phyloP scores from a whole-genome alignment of 2,329 filamentous ascomycete species.

The Massarina eburnea region DNA sequence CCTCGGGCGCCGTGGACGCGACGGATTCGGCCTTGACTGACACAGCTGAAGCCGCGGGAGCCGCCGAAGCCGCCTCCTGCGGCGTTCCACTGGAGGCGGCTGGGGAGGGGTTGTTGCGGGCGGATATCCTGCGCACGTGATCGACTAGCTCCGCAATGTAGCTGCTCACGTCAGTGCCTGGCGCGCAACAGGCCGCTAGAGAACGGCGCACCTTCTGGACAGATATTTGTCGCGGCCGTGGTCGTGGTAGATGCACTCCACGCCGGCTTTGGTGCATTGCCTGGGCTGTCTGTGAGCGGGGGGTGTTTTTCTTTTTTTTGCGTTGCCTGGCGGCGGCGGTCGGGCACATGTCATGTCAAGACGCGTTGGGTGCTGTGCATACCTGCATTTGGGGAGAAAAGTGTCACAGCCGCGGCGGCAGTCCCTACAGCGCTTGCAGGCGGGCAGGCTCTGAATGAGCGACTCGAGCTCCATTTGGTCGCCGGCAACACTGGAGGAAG shows the following conservation, averaged over 20 bases:
- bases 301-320: conserved; percentile 1
- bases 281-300: conserved; percentile 19
- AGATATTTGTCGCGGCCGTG: conserved; percentile 35
- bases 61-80: conserved; percentile 12
- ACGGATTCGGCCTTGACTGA: conserved; percentile 17
- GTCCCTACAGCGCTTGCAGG: conserved; percentile 39
- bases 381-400: conserved; percentile 40
- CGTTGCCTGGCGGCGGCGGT: too few relatives aligned
- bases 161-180: conserved; percentile 20
- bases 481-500: conserved; percentile 8
- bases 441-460: conserved; percentile 31
- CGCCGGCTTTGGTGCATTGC: conserved; percentile 40
- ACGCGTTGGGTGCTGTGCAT: neutral
- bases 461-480: conserved; percentile 18
- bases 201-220: conserved; percentile 27
- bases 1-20: conserved; percentile 13
- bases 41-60: too few relatives aligned
- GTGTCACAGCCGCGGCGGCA: conserved; percentile 41
- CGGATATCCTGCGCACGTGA: conserved; percentile 34
- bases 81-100: conserved; percentile 16
- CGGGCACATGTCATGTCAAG: neutral
- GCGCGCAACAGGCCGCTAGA: neutral
- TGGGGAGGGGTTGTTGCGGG: conserved; percentile 21
- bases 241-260: conserved; percentile 39
- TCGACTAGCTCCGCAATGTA: conserved; percentile 40